phyloP scores from a whole-genome alignment of 495 filamentous ascomycete species.

The Durotheca rogersii region DNA sequence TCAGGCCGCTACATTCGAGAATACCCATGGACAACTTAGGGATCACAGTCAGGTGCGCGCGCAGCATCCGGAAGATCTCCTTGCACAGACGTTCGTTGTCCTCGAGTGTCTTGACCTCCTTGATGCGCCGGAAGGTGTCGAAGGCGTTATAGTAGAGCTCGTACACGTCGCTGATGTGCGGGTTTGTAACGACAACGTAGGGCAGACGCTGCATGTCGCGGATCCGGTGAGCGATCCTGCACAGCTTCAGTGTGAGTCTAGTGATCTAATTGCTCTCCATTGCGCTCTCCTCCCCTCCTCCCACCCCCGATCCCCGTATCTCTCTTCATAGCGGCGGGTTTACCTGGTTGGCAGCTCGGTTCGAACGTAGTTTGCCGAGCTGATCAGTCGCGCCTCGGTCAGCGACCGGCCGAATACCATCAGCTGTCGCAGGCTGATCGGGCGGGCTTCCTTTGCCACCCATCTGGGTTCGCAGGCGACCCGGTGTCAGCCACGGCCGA shows the following conservation, averaged over 20 bases:
- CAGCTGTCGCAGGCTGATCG: conserved; percentile 86
- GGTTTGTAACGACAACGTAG: conserved; percentile 95
- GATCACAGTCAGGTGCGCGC: conserved; percentile 89
- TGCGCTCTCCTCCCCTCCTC: too few relatives aligned
- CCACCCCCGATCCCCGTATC: background rate
- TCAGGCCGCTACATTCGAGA: conserved; percentile 77
- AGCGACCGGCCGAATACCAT: conserved; percentile 90
- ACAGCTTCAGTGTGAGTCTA: background rate
- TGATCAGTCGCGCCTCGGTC: conserved; percentile 84
- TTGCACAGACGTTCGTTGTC: conserved; percentile 92
- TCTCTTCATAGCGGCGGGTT: conserved; percentile 9
- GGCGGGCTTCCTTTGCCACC: conserved; percentile 79
- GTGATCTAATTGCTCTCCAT: background rate
- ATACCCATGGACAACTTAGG: conserved; percentile 93
- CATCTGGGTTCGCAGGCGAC: conserved; percentile 57
- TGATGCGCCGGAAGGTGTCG: conserved; percentile 78
- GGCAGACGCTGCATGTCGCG: conserved; percentile 97
- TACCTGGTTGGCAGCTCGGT: conserved; percentile 91
- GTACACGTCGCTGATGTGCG: conserved; percentile 89
- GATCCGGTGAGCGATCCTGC: conserved; percentile 84
- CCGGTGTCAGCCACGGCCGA: conserved; percentile 25
- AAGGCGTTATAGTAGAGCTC: conserved; percentile 96
- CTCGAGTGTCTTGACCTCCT: conserved; percentile 78
- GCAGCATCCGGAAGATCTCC: conserved; percentile 72
- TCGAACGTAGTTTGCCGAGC: conserved; percentile 95